Evolutionary conservation across 2,329 filamentous ascomycete genomes (phyloP).

Genomic region (Fusarium euwallaceae): DNA sequence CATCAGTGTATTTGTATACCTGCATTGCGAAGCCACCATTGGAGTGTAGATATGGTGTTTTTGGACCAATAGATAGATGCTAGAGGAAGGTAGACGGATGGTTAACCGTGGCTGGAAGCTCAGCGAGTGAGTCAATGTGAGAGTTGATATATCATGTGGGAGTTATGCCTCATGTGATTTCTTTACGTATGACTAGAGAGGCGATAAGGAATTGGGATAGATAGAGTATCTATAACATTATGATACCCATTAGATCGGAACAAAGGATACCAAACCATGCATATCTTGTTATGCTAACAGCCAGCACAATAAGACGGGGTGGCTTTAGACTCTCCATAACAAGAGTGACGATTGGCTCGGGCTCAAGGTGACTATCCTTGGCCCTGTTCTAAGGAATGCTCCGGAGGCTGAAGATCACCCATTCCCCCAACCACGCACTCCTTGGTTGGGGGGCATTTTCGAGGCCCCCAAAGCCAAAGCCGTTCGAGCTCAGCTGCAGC

Average conservation of each 20-base stretch:
- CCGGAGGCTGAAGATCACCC: background rate
- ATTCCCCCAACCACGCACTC: background rate
- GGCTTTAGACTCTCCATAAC: background rate
- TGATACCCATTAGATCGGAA: background rate
- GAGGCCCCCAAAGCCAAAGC: background rate
- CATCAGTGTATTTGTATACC: background rate
- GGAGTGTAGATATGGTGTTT: conserved; percentile 21
- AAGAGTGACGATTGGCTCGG: background rate
- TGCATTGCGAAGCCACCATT: background rate
- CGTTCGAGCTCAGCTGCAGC: background rate
- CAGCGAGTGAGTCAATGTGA: too few relatives aligned
- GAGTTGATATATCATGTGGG: too few relatives aligned
- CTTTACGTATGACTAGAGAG: background rate
- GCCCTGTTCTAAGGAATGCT: background rate
- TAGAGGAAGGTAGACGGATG: background rate
- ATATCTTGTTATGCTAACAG: background rate
- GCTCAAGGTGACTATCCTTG: background rate
- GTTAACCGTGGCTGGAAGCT: too few relatives aligned
- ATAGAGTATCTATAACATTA: background rate
- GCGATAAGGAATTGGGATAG: background rate
- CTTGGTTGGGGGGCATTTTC: background rate
- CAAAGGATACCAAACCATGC: background rate
- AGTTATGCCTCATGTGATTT: too few relatives aligned
- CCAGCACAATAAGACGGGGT: background rate
- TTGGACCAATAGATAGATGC: background rate